phyloP scores from a whole-genome alignment of 495 filamentous ascomycete species.

The Penicillium lividum region DNA sequence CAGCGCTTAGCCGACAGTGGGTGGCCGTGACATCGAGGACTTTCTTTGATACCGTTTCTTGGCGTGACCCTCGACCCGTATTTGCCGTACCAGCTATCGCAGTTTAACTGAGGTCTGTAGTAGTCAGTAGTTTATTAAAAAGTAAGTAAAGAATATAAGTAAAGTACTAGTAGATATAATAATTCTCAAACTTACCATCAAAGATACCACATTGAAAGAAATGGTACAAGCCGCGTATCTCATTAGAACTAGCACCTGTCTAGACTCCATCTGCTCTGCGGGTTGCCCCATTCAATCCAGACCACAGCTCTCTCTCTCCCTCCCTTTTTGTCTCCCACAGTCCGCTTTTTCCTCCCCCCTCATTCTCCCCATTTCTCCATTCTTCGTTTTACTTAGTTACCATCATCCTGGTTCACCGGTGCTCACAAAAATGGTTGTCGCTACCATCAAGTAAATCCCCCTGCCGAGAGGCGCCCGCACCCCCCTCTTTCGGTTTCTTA shows the following conservation, averaged over 20 bases:
- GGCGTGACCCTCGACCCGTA: slow-evolving; percentile 7
- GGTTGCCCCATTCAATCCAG: slow-evolving; percentile 35
- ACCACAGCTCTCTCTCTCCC: slow-evolving; percentile 26
- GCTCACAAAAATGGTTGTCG: slow-evolving; percentile 38
- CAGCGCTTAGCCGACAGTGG: slow-evolving; percentile 16
- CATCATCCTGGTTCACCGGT: slow-evolving; percentile 9
- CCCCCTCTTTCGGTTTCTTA: slow-evolving; percentile 14
- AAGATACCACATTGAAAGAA: neutral
- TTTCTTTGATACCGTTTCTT: slow-evolving; percentile 10
- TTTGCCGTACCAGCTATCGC: neutral
- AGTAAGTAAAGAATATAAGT: neutral
- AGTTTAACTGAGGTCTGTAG: too few species aligned
- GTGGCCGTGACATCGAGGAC: neutral
- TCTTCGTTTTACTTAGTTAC: neutral
- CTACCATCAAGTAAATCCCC: slow-evolving; percentile 39
- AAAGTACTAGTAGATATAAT: neutral
- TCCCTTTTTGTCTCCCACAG: slow-evolving; percentile 27
- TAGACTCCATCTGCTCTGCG: slow-evolving; percentile 33
- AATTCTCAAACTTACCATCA: neutral
- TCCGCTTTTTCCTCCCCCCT: slow-evolving; percentile 11
- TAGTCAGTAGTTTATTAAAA: neutral
- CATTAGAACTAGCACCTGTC: slow-evolving; percentile 15
- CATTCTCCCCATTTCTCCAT: slow-evolving; percentile 9
- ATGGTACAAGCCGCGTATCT: slow-evolving; percentile 12
- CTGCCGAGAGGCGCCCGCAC: slow-evolving; percentile 15